Percentiles rank a stretch among this genome's conserved stretches.
phyloP scores from a whole-genome alignment of 768 basidiomycete genomes.

The Phanerodontia chrysosporium region DNA sequence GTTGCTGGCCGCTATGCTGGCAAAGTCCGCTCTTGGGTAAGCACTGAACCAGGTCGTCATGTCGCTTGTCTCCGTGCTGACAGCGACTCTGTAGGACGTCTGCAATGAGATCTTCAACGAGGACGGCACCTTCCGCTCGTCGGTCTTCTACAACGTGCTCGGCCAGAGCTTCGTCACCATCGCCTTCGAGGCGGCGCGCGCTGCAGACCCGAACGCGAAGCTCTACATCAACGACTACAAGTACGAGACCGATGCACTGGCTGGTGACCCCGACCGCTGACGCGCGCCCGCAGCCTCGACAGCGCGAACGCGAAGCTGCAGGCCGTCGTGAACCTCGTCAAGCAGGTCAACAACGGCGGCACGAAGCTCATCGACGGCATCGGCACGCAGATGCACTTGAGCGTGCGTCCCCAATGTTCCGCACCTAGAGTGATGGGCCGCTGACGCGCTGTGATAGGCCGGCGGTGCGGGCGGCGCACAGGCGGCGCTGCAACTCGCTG shows the following conservation, averaged over 20 bases:
- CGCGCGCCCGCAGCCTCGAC: slow-evolving; percentile 35
- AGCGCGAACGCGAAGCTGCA: slow-evolving; percentile 40
- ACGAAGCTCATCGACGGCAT: slow-evolving; percentile 43
- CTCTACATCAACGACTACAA: slow-evolving; percentile 40
- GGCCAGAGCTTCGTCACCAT: slow-evolving; percentile 47
- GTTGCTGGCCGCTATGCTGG: slow-evolving; percentile 32
- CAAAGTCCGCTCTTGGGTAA: slow-evolving; percentile 27
- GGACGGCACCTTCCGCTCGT: slow-evolving; percentile 41
- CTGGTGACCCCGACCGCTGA: not conserved
- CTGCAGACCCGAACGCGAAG: slow-evolving; percentile 47
- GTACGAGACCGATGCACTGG: slow-evolving; percentile 5
- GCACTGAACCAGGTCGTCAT: no score
- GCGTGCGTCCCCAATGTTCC: no score
- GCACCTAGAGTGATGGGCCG: no score
- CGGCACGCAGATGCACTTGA: slow-evolving; percentile 44
- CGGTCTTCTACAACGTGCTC: slow-evolving; percentile 46
- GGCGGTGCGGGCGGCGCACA: slow-evolving; percentile 38
- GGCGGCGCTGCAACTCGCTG: slow-evolving; percentile 40
- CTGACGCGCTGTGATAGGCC: slow-evolving; percentile 22
- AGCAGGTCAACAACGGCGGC: slow-evolving; percentile 34
- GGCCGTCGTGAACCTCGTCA: slow-evolving; percentile 38
- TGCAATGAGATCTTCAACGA: slow-evolving; percentile 47
- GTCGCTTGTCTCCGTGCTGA: no score
- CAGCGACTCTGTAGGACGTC: slow-evolving; percentile 15
- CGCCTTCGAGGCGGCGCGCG: slow-evolving; percentile 46